A percentile compares a stretch with the other conserved stretches of the same genome.
Conservation (phyloP, 768 basidiomycete genomes). For the Kwoniella heveanensis region DNA sequence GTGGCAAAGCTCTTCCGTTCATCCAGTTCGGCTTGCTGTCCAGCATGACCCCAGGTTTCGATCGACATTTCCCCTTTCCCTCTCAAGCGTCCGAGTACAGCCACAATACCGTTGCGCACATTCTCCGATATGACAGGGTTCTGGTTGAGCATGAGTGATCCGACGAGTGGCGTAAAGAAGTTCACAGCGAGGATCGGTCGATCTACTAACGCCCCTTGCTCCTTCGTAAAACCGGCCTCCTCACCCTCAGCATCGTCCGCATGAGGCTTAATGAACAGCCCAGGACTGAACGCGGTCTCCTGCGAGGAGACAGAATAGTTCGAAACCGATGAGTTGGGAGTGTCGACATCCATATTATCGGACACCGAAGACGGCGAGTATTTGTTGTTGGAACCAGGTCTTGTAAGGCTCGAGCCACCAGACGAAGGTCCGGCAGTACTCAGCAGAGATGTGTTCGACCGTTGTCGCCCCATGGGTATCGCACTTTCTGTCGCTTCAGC, state of each 20-base stretch:
- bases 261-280: constrained; percentile 23
- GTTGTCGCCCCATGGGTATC: constrained; percentile 11
- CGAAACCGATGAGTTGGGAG: constrained; percentile 19
- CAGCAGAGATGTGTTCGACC: constrained; percentile 6
- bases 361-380: constrained; percentile 2
- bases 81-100: constrained; percentile 71
- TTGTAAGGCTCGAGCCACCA: constrained; percentile 24
- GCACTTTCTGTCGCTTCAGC: constrained; percentile 31
- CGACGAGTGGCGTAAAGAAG: constrained; percentile 88
- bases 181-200: constrained; percentile 66
- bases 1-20: constrained; percentile 41
- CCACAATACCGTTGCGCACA: constrained; percentile 74
- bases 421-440: constrained; percentile 7
- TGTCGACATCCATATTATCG: constrained; percentile 13
- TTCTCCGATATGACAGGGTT: constrained; percentile 72
- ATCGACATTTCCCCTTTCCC: constrained; percentile 58
- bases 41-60: constrained; percentile 55
- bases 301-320: constrained; percentile 10
- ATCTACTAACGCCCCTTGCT: constrained; percentile 31
- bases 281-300: constrained; percentile 33
- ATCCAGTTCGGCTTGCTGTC: constrained; percentile 52
- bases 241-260: constrained; percentile 23
- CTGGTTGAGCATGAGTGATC: constrained; percentile 79
- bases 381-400: constrained; percentile 14
- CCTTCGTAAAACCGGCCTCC: constrained; percentile 14